Evolutionary conservation across 2,329 filamentous ascomycete genomes (phyloP).

Genomic region (Colletotrichum navitas): DNA sequence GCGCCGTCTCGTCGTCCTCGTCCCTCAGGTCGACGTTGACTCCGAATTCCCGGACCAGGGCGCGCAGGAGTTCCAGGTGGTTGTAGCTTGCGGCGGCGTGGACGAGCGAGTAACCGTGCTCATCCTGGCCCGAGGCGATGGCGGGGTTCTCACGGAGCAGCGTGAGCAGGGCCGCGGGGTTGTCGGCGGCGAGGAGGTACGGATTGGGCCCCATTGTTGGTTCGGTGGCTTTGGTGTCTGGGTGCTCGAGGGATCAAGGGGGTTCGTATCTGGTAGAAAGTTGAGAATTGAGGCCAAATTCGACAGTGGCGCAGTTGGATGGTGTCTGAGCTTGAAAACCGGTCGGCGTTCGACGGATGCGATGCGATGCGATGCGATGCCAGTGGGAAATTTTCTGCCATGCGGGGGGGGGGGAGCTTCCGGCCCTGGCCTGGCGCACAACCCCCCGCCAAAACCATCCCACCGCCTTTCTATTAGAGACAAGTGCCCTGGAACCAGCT

Average conservation of each 20-base stretch:
- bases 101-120: constrained; percentile 92
- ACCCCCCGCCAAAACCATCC: constrained; percentile 4
- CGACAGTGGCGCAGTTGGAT: constrained; percentile 21
- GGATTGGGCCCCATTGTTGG: constrained; percentile 68
- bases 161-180: constrained; percentile 78
- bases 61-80: constrained; percentile 82
- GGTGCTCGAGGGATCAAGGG: background rate
- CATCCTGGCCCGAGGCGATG: constrained; percentile 85
- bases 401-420: constrained; percentile 36
- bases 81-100: constrained; percentile 95
- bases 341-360: background rate
- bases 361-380: background rate
- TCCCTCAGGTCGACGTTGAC: constrained; percentile 87
- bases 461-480: constrained; percentile 26
- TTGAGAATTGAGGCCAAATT: constrained; percentile 32
- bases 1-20: constrained; percentile 92
- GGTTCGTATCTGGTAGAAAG: background rate
- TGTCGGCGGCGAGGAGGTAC: constrained; percentile 85
- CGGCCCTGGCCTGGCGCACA: constrained; percentile 39
- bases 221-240: background rate
- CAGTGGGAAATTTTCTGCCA: constrained; percentile 42
- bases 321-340: background rate
- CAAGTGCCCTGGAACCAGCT: background rate
- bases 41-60: constrained; percentile 80
- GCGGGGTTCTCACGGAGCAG: constrained; percentile 80